Base-by-base conservation (phyloP, 805 yeast species). In the Schwanniomyces yamadae region DNA sequence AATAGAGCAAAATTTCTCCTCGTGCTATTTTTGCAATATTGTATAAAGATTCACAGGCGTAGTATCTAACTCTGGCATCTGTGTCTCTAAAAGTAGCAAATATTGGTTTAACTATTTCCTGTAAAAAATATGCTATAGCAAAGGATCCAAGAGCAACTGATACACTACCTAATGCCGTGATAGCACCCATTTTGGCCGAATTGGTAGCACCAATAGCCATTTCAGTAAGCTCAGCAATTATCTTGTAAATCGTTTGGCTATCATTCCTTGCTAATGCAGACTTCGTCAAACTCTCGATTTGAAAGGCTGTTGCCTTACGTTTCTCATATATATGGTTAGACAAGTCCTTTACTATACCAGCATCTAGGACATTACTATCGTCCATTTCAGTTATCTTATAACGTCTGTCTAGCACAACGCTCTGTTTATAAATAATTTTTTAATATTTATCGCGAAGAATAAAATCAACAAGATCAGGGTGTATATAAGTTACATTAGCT, bases 21-120 rank as follows among this genome's bases (percentile, higher is more conserved):
- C 95, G 80, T 3, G 98, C 95, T 14, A 93, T 95, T 54, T 93
- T 93, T 31, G 98, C 95, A 30, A 93, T 90, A 61, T 93, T 93
- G 61, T 93, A 93, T 42, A 93, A 70, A 31, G 95, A 84, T 54
- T 93, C 99, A 64, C 98, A 93, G 0, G 99, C 97, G 58, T 89
- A 93, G 53, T 93, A 93, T 36, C 99, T 73, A 6, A 93, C 99
- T 47, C 95, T 78, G n/a, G 96, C 91, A 57, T 93, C 96, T 41
- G 93, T 96, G 54, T 93, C 99, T 33, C 95, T 91, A 58, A 93
- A 93, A 40, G 97, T 91, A 0, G 96, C 91, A 49, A 93, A 69
- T 10, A 93, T 95, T 0, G 99, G 97, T 42, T 87, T 93, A 44
- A 93, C 78, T 39, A 93, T 89, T 35, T 80, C 85, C 40, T 87